Base-by-base conservation (phyloP, 2,329 filamentous ascomycete species). In the Arthrobotrys megalospora region DNA sequence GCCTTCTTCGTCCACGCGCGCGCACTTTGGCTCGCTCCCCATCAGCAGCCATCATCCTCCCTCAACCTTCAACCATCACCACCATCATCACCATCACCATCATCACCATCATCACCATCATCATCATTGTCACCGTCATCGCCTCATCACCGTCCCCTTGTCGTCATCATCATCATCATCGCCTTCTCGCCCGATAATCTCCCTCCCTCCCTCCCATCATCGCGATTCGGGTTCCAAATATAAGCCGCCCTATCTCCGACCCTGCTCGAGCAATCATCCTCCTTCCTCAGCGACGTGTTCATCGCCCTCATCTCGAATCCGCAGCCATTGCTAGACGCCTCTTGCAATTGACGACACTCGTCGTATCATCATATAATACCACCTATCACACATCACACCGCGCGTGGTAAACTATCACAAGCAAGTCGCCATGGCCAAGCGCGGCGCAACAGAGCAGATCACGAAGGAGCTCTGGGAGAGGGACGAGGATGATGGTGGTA, bases 391-490 rank as follows among this genome's bases (percentile, higher is more conserved):
- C 21, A 43, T 21, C 41, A 45, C 28, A 21, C 36, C 32, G 32
- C 36, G n/a, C 45, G 10, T 24, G 24, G 41, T 34, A 16, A 16
- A 6, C 6, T 6, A 60, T 34, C 45, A 24, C 16, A 48, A 19
- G 36, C 16, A 48, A 19, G 36, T 62, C 55, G 10, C 45, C 63
- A 36, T 79, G 76, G 76, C 76, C 36, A 79, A 79, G 60, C 76
- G 76, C 32, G 70, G 70, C 24, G 76, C 76, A 52, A 75, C 68
- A 21, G 70, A 79, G 34, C 76, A 79, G 32, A 79, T 79, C 63
- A 79, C 76, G 41, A 79, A 79, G 43, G 76, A 79, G 38, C 65
- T 63, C 6, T 79, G 65, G 64, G 76, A 79, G 38, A 71, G 67
- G 43, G 76, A 73, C 11, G 75, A 78, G 12, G 75, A 78, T 14